Evolutionary conservation across 176 grass and related monocot genomes (phyloP), one percentile per base, ranked within the genome.

Genomic region (Luzula sylvatica): DNA sequence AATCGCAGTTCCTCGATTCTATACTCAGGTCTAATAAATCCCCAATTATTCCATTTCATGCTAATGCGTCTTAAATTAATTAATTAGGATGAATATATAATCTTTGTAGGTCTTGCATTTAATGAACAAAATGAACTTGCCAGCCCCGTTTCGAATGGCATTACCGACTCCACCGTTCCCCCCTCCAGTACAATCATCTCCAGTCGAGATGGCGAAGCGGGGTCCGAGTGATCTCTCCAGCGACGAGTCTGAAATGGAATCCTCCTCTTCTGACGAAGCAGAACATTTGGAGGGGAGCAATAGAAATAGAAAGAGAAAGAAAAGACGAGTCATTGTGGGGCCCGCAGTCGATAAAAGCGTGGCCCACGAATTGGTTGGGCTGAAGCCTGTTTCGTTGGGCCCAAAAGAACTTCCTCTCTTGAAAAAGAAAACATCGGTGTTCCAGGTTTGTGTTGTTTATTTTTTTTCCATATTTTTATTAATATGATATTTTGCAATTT

Each of bases 61-160:
- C n/a, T n/a, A n/a, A 53, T 66, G 51, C 25, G 50, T 24, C 47
- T 16, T 35, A 18, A 50, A 3, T 15, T n/a, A 23, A 60, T 50
- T 18, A 11, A 42, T 61, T 72, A 65, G 22, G 26, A 59, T 82
- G 13, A 3, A 72, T 42, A 38, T 15, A 3, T 18, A 43, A 59
- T 43, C n/a, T 38, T 77, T 52, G 1, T 27, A 88, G 89, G 89
- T 96, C 13, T 70, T 96, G 50, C 90, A 89, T 76, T 86, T 96
- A 65, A 96, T 96, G 90, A 96, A 96, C 65, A 96, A 96, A 52
- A 86, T 96, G 90, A 86, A 89, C 41, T 71, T 96, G 67, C 84
- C 90, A 51, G 84, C 90, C 49, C 90, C 92, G 65, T 96, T 96
- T 86, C 65, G 92, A n/a, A 88, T 84, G 80, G 83, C 80, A 61